Percentiles rank a stretch among this genome's conserved stretches.
Evolutionary conservation across 2,329 filamentous ascomycete species (phyloP).

Genomic region (Daldinia sp.): DNA sequence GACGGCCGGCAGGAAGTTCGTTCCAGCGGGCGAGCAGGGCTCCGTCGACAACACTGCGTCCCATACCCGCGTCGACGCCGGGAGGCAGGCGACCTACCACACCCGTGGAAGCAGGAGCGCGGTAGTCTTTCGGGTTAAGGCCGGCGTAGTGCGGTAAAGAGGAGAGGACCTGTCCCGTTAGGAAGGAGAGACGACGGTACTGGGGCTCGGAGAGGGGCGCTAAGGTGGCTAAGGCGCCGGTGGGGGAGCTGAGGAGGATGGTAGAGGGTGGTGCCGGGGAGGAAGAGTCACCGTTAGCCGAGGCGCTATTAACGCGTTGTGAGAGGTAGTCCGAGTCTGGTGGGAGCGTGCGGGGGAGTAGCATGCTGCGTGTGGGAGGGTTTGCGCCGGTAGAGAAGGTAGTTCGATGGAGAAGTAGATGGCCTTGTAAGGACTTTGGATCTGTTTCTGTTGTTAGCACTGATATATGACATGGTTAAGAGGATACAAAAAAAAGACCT

Average conservation of each 20-base stretch:
- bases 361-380: slow-evolving; percentile 77
- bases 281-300: slow-evolving; percentile 46
- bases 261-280: slow-evolving; percentile 52
- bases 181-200: slow-evolving; percentile 85
- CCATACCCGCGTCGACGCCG: slow-evolving; percentile 69
- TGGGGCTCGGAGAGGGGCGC: slow-evolving; percentile 81
- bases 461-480: slow-evolving; percentile 13
- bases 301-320: slow-evolving; percentile 46
- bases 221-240: slow-evolving; percentile 81
- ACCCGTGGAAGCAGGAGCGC: slow-evolving; percentile 65
- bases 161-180: slow-evolving; percentile 83
- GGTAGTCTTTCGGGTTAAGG: slow-evolving; percentile 85
- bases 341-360: slow-evolving; percentile 76
- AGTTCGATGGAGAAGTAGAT: slow-evolving; percentile 85
- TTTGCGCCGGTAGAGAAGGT: slow-evolving; percentile 89
- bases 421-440: slow-evolving; percentile 90
- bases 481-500: slow-evolving; percentile 55
- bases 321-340: slow-evolving; percentile 52
- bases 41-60: slow-evolving; percentile 81
- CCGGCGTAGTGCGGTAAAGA: slow-evolving; percentile 81
- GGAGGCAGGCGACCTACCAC: slow-evolving; percentile 58
- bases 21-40: slow-evolving; percentile 79
- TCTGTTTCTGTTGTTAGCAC: slow-evolving; percentile 66
- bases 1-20: slow-evolving; percentile 78
- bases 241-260: slow-evolving; percentile 78